A percentile compares a stretch with the other conserved stretches of the same genome.
Conservation (phyloP, 1,139 yeast genomes). For the Lodderomyces metapsilosis region DNA sequence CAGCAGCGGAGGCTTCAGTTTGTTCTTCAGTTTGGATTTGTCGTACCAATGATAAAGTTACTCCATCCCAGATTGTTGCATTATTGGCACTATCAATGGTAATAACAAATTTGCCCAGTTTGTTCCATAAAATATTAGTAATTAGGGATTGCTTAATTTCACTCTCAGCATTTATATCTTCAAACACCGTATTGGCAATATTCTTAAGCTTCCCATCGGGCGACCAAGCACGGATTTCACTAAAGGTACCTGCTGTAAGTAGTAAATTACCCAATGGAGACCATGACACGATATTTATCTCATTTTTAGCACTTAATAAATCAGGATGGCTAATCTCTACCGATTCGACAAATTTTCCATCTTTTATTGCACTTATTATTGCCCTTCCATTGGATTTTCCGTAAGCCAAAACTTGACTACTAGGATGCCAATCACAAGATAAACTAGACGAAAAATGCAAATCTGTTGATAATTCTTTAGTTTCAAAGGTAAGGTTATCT, state of each 20-base stretch:
- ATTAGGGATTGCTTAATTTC: conserved; percentile 17
- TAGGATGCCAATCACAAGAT: conserved; percentile 42
- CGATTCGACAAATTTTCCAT: conserved; percentile 30
- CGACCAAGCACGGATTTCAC: conserved; percentile 71
- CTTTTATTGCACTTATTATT: conserved; percentile 33
- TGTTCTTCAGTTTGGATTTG: conserved; percentile 19
- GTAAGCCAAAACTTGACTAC: conserved; percentile 36
- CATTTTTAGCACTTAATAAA: conserved; percentile 21
- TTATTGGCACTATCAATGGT: conserved; percentile 32
- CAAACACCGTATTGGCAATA: conserved; percentile 32
- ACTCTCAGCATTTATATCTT: conserved; percentile 11
- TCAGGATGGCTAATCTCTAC: conserved; percentile 37
- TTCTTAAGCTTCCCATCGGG: conserved; percentile 63
- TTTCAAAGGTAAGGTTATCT: conserved; percentile 18
- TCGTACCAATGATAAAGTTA: conserved; percentile 30
- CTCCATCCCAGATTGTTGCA: conserved; percentile 41
- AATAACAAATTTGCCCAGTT: conserved; percentile 34
- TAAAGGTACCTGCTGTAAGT: conserved; percentile 58
- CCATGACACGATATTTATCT: conserved; percentile 55
- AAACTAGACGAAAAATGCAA: conserved; percentile 29
- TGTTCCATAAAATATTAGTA: conserved; percentile 33
- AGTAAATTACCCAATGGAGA: conserved; percentile 58
- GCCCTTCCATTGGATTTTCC: conserved; percentile 37
- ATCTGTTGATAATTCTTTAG: conserved; percentile 22
- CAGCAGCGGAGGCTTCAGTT: conserved; percentile 4